Conservation (phyloP, 805 yeast species). For the Zygoascus biomembranicola region DNA sequence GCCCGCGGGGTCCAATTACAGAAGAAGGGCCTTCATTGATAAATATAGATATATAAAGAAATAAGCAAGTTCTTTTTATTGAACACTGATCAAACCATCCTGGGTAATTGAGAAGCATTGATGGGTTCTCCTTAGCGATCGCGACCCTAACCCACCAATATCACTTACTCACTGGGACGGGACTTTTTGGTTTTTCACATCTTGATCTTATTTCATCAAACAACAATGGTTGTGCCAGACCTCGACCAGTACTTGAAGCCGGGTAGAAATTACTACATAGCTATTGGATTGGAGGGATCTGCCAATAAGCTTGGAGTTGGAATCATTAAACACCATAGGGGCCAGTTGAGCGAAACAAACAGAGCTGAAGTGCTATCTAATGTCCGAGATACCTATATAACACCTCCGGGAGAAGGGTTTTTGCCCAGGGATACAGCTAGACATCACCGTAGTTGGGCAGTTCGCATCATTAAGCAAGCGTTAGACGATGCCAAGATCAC, state of each 20-base stretch:
- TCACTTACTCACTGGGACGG: not conserved
- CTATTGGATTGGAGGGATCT: constrained; percentile 92
- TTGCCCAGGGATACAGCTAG: constrained; percentile 94
- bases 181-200: not conserved
- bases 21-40: too few species aligned
- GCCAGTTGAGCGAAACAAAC: constrained; percentile 47
- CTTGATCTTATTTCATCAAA: constrained; percentile 53
- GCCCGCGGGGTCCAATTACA: too few species aligned
- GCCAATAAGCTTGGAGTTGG: constrained; percentile 97
- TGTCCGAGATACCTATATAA: constrained; percentile 85
- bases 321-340: constrained; percentile 64
- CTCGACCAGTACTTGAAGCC: constrained; percentile 36
- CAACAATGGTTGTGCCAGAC: constrained; percentile 19
- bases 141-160: not conserved
- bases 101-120: too few species aligned
- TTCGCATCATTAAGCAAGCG: constrained; percentile 61
- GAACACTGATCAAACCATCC: too few species aligned
- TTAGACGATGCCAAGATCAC: constrained; percentile 49
- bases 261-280: constrained; percentile 41
- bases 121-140: too few species aligned
- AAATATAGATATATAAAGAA: too few species aligned
- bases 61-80: too few species aligned
- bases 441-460: constrained; percentile 94
- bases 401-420: constrained; percentile 98
- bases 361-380: constrained; percentile 76